Conservation (phyloP, 2,329 filamentous ascomycete species). For the Diaporthe longicolla region DNA sequence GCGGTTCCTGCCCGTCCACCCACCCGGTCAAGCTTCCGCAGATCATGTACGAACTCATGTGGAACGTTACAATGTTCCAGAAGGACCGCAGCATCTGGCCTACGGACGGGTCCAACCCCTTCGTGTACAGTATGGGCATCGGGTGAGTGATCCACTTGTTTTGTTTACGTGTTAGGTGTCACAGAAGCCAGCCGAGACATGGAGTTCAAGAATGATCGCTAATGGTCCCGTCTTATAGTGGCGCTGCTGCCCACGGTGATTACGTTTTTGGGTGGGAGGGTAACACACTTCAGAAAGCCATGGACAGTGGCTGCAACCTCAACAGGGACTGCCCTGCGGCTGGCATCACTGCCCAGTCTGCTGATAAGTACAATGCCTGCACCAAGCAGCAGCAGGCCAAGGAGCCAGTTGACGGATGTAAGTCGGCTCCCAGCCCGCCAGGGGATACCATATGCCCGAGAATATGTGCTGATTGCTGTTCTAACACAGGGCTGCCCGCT, state of each 20-base stretch:
- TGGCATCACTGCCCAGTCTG: conserved; percentile 60
- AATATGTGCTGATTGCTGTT: not conserved
- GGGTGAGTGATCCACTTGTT: conserved; percentile 49
- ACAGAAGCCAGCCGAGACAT: not conserved
- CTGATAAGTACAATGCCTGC: conserved; percentile 63
- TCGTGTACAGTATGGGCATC: conserved; percentile 61
- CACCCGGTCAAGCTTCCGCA: conserved; percentile 63
- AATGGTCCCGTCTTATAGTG: conserved; percentile 47
- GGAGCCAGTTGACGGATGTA: conserved; percentile 65
- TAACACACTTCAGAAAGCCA: conserved; percentile 62
- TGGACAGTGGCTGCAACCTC: conserved; percentile 63
- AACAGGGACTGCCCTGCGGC: conserved; percentile 60
- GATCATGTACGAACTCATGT: conserved; percentile 65
- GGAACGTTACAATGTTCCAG: conserved; percentile 59
- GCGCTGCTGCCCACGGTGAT: conserved; percentile 64
- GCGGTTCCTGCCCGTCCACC: conserved; percentile 61
- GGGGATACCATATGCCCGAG: not conserved
- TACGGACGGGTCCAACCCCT: conserved; percentile 58
- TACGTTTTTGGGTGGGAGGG: conserved; percentile 68
- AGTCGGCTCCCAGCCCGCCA: conserved; percentile 44
- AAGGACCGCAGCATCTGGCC: conserved; percentile 57
- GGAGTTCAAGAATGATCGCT: not conserved
- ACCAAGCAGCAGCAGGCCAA: conserved; percentile 61
- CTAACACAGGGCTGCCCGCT: conserved; percentile 49
- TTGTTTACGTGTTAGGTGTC: not conserved